phyloP scores from a whole-genome alignment of 257 asterid genomes.

The Misopates orontium region DNA sequence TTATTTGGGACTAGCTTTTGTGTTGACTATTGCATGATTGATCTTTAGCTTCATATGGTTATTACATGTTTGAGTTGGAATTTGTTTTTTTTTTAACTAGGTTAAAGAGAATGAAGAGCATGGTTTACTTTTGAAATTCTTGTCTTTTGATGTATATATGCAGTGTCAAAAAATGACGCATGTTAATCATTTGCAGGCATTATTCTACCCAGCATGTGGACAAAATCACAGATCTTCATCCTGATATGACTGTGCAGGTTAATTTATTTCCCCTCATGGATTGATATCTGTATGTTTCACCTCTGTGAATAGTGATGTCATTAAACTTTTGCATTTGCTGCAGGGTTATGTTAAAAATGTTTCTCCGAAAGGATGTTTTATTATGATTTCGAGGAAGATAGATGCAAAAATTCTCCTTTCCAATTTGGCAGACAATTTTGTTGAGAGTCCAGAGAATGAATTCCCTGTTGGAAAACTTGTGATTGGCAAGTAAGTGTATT shows the following conservation, averaged over 20 bases:
- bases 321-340: slow-evolving; percentile 18
- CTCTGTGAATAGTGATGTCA: background rate
- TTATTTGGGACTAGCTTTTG: slow-evolving; percentile 20
- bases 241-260: slow-evolving; percentile 82
- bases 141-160: background rate
- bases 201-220: slow-evolving; percentile 41
- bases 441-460: slow-evolving; percentile 72
- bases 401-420: slow-evolving; percentile 86
- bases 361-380: slow-evolving; percentile 81
- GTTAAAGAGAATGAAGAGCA: background rate
- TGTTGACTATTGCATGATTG: slow-evolving; percentile 17
- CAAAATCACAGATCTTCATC: slow-evolving; percentile 67
- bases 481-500: slow-evolving; percentile 64
- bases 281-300: too few relatives aligned
- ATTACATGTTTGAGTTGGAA: background rate
- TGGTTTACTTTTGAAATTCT: background rate
- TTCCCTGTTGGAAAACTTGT: slow-evolving; percentile 85
- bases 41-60: slow-evolving; percentile 13
- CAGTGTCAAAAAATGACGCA: background rate
- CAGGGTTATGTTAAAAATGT: slow-evolving; percentile 87
- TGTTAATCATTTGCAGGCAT: slow-evolving; percentile 42
- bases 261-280: background rate
- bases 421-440: slow-evolving; percentile 71
- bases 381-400: slow-evolving; percentile 77
- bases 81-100: slow-evolving; percentile 3